Evolutionary conservation across 768 basidiomycete species (phyloP), one percentile per base, ranked within the genome.

Genomic region (Mycena rosella): DNA sequence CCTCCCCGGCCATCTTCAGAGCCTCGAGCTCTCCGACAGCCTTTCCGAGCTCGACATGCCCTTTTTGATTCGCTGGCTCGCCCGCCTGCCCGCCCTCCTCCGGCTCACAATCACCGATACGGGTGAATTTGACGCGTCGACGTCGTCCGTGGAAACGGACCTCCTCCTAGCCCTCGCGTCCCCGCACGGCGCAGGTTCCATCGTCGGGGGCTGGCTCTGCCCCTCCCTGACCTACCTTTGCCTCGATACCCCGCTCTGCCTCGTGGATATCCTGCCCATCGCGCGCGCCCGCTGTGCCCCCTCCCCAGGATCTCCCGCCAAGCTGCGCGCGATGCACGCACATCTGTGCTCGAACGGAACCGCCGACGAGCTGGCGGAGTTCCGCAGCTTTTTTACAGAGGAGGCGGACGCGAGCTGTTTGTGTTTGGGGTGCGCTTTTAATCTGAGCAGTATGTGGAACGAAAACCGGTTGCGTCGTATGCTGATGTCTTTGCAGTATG

Each of bases 61-160:
- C 1, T 74, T 72, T 60, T 60, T 81, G 20, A 74, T 79, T 34
- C 70, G 76, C 22, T 80, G 75, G 74, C 72, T 80, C 24, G 71
- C 63, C 5, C 75, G 77, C 26, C 63, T 79, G 4, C 74, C 77
- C 1, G 68, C 72, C 40, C 74, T 81, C 32, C 69, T 76, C 5
- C 74, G 74, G 11, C 74, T 80, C 32, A 70, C 65, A 1, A 54
- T 78, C 45, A 38, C 58, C 0, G 22, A 70, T 13, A 74, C n/a
- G 62, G 58, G 8, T 57, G 77, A 29, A 63, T 42, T 14, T 32
- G 42, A 52, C 36, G n/a, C 66, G n/a, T 52, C 57, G 17, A 15
- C 52, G 4, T 26, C 51, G 22, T 53, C 30, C 18, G 65, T 55
- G 9, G 75, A 74, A 40, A 67, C 54, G 6, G 71, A 74, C 24